Evolutionary conservation across 192 early-diverging fungal genomes (phyloP).

Genomic region (Dissophora ornata): DNA sequence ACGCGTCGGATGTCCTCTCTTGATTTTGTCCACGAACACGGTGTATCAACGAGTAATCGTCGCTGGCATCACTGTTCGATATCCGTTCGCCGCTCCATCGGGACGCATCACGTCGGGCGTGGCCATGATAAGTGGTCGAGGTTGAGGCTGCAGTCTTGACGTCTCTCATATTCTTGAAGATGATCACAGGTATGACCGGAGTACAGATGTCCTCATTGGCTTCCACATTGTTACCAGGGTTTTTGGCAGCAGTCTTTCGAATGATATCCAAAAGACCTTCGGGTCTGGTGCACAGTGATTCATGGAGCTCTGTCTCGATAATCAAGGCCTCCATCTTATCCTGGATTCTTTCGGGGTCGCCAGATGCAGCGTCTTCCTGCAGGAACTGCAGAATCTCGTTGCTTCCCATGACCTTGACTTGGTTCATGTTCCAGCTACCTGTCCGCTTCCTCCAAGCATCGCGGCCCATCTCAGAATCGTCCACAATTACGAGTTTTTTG

Average conservation of each 20-base stretch:
- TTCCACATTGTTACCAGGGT: no score
- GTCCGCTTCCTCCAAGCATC: constrained; percentile 42
- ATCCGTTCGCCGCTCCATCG: constrained; percentile 52
- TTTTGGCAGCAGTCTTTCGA: background rate
- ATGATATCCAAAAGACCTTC: constrained; percentile 41
- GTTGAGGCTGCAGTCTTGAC: constrained; percentile 22
- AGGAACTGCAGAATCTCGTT: constrained; percentile 27
- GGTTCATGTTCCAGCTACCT: constrained; percentile 34
- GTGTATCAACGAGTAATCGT: background rate
- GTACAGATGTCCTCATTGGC: background rate
- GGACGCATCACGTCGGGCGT: constrained; percentile 29
- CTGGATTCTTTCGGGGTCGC: background rate
- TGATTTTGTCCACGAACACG: background rate
- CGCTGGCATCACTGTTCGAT: constrained; percentile 36
- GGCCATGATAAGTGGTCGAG: constrained; percentile 35
- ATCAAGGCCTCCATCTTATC: constrained; percentile 49
- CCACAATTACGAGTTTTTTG: constrained; percentile 39
- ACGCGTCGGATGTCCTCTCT: background rate
- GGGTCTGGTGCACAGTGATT: constrained; percentile 9
- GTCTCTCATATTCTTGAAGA: constrained; percentile 48
- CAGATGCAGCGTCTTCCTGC: background rate
- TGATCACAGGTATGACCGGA: constrained; percentile 31
- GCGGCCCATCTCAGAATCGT: constrained; percentile 31
- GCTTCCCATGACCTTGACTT: constrained; percentile 33
- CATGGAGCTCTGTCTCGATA: constrained; percentile 35